A percentile compares a stretch with the other conserved stretches of the same genome.
Evolutionary conservation across 106 monocot species (phyloP).

Genomic region (Allium fistulosum): DNA sequence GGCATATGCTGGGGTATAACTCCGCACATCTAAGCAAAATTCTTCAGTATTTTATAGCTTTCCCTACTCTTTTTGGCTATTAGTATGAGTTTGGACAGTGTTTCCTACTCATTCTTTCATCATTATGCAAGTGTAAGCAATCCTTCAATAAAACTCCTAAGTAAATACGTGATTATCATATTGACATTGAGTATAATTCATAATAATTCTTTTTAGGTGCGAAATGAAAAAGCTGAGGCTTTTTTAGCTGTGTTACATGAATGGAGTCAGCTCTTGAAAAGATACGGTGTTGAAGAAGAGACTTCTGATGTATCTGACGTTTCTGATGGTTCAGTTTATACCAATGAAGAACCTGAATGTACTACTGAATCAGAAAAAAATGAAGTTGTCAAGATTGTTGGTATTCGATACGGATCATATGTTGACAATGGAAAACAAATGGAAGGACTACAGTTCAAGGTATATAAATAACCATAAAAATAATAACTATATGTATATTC

Average conservation of each 20-base stretch:
- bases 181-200: background rate
- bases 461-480: slow-evolving; percentile 4
- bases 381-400: slow-evolving; percentile 59
- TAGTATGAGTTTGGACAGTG: too few species aligned
- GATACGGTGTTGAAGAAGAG: slow-evolving; percentile 8
- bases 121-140: too few species aligned
- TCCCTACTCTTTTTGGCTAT: too few species aligned
- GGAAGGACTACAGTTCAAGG: slow-evolving; percentile 65
- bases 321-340: slow-evolving; percentile 19
- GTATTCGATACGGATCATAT: slow-evolving; percentile 52
- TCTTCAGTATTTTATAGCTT: too few species aligned
- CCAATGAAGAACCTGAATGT: background rate
- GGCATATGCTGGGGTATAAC: too few species aligned
- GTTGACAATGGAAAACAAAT: slow-evolving; percentile 36
- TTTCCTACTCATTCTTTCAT: too few species aligned
- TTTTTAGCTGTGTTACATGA: slow-evolving; percentile 65
- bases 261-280: slow-evolving; percentile 25
- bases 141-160: too few species aligned
- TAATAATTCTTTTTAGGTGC: slow-evolving; percentile 10
- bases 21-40: too few species aligned
- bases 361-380: slow-evolving; percentile 26
- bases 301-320: background rate
- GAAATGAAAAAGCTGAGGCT: slow-evolving; percentile 76
- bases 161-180: too few species aligned
- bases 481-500: too few species aligned